Evolutionary conservation across 2,329 filamentous ascomycete species (phyloP).

Genomic region (Nannizziopsis barbatae): DNA sequence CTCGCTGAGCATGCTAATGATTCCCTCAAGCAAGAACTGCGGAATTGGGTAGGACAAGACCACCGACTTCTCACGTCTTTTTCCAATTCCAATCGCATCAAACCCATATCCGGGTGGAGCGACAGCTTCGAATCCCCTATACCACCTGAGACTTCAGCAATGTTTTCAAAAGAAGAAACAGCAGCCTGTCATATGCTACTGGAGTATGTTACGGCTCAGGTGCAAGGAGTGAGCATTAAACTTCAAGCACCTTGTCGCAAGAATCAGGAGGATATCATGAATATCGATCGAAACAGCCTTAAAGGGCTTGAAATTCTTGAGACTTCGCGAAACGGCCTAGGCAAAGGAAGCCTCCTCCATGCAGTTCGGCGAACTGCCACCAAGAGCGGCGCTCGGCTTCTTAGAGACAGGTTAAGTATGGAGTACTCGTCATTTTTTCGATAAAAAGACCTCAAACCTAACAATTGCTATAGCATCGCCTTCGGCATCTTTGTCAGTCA

Average conservation of each 20-base stretch:
- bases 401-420: constrained; percentile 71
- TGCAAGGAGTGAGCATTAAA: constrained; percentile 67
- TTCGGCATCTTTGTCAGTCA: constrained; percentile 71
- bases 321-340: constrained; percentile 68
- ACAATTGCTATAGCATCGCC: constrained; percentile 49
- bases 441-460: background rate
- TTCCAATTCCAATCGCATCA: constrained; percentile 34
- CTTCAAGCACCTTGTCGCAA: constrained; percentile 71
- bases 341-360: constrained; percentile 77
- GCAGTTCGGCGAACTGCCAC: constrained; percentile 83
- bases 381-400: constrained; percentile 73
- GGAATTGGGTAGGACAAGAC: constrained; percentile 61
- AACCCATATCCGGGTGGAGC: constrained; percentile 54
- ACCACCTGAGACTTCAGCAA: constrained; percentile 38
- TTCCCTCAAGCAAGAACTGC: constrained; percentile 50
- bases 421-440: constrained; percentile 1
- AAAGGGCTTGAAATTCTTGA: constrained; percentile 77
- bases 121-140: constrained; percentile 67
- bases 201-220: constrained; percentile 67
- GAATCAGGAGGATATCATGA: constrained; percentile 66
- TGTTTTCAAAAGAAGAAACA: constrained; percentile 59
- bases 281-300: constrained; percentile 84
- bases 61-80: constrained; percentile 67
- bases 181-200: constrained; percentile 69
- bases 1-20: constrained; percentile 54